Conservation (phyloP, 169 alveolate genomes). For the Plasmodium gallinaceum region DNA sequence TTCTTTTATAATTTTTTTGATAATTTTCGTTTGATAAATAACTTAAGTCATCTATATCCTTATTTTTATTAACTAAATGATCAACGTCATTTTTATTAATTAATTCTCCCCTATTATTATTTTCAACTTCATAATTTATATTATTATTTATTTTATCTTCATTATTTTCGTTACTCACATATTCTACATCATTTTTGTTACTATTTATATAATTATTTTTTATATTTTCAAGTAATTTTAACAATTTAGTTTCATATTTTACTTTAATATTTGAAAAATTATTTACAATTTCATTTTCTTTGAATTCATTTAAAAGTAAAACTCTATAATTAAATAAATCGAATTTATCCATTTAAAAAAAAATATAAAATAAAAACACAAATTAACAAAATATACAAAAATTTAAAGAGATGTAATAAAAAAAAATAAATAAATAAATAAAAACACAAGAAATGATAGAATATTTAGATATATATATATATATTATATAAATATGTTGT, state of each 20-base stretch:
- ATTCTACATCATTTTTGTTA: not conserved
- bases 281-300: slow-evolving; percentile 14
- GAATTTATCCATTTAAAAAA: slow-evolving; percentile 16
- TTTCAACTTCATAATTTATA: not conserved
- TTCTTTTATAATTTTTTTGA: not conserved
- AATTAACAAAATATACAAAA: not conserved
- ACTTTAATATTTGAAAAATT: slow-evolving; percentile 18
- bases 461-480: too few species aligned
- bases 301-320: slow-evolving; percentile 7
- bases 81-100: not conserved
- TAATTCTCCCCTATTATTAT: not conserved
- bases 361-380: not conserved
- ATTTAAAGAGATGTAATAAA: too few species aligned
- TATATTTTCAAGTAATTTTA: slow-evolving; percentile 21
- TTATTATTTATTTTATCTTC: not conserved
- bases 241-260: slow-evolving; percentile 10
- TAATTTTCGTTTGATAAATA: not conserved
- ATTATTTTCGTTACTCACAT: not conserved
- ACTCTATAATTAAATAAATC: slow-evolving; percentile 2
- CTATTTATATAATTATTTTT: slow-evolving; percentile 6
- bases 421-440: not conserved
- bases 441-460: too few species aligned
- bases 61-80: not conserved
- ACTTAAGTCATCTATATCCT: not conserved
- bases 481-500: not conserved